These are phyloP conservation scores for Albizia julibrissin DNA, from an alignment of 306 rosid genomes.

Conservation along the genomic window DNA sequence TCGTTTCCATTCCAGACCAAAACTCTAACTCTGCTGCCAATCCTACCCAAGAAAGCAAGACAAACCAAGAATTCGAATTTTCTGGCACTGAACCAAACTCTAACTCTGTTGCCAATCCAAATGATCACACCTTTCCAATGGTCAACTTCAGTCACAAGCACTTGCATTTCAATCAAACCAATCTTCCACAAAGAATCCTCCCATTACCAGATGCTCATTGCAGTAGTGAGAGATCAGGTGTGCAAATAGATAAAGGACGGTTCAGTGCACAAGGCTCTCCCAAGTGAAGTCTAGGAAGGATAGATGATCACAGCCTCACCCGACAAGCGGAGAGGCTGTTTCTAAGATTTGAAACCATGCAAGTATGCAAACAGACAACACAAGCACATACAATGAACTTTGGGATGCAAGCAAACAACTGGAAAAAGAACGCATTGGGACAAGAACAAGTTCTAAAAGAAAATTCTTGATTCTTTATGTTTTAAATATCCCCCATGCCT, in stretches of 20 bases:
- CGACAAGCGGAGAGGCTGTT: too few species aligned
- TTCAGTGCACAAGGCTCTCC: too few species aligned
- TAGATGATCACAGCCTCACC: too few species aligned
- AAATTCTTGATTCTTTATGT: slow-evolving; percentile 37
- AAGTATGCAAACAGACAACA: slow-evolving; percentile 25
- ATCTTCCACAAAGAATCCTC: slow-evolving; percentile 23
- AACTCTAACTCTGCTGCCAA: slow-evolving; percentile 4
- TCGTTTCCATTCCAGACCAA: slow-evolving; percentile 44
- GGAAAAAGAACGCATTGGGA: slow-evolving; percentile 27
- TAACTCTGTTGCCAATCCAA: slow-evolving; percentile 37
- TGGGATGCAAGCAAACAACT: slow-evolving; percentile 32
- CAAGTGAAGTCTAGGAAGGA: too few species aligned
- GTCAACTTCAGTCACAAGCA: slow-evolving; percentile 51
- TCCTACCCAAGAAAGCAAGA: slow-evolving; percentile 40
- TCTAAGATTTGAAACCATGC: too few species aligned
- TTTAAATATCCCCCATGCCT: slow-evolving; percentile 55
- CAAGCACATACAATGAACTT: slow-evolving; percentile 30
- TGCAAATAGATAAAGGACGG: background rate
- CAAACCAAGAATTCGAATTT: slow-evolving; percentile 54
- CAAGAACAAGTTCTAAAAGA: slow-evolving; percentile 41
- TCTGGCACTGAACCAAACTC: slow-evolving; percentile 36
- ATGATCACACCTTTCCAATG: slow-evolving; percentile 49
- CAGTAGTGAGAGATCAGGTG: slow-evolving; percentile 38
- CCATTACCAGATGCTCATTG: slow-evolving; percentile 28
- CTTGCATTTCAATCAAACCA: slow-evolving; percentile 37